Percentiles rank a stretch among this genome's conserved stretches.
Evolutionary conservation across 257 asterid genomes (phyloP).

Genomic region (Nicotiana sylvestris): DNA sequence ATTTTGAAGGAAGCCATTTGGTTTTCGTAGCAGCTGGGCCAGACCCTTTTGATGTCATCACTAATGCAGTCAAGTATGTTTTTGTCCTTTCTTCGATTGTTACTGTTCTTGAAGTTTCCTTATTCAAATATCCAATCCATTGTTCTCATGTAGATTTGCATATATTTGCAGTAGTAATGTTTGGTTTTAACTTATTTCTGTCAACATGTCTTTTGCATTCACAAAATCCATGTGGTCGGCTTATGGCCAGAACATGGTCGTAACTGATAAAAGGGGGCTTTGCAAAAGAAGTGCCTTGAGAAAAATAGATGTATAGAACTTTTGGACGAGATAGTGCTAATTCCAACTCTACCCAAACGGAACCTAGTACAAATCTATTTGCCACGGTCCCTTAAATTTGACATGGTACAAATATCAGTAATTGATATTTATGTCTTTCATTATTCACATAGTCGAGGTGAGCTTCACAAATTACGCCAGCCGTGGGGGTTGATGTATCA

Average conservation of each 20-base stretch:
- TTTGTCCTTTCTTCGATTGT: not conserved
- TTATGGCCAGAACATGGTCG: not conserved
- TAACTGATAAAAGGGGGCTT: not conserved
- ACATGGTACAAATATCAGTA: not conserved
- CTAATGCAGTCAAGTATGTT: conserved; percentile 81
- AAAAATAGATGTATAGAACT: not conserved
- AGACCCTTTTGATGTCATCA: conserved; percentile 86
- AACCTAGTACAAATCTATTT: not conserved
- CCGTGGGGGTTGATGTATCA: no score
- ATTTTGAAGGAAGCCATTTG: conserved; percentile 79
- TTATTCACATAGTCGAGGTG: no score
- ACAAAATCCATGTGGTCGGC: not conserved
- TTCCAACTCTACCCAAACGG: not conserved
- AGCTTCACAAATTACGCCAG: no score
- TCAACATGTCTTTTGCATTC: not conserved
- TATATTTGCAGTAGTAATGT: not conserved
- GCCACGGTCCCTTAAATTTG: not conserved
- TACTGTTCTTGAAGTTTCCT: not conserved
- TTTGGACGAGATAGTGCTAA: not conserved
- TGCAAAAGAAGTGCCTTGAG: not conserved
- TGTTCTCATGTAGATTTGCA: not conserved
- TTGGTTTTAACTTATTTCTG: not conserved
- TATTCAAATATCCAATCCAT: not conserved
- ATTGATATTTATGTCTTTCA: not conserved
- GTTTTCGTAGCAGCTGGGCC: conserved; percentile 89